A percentile compares a stretch with the other conserved stretches of the same genome.
phyloP scores from a whole-genome alignment of 2,329 filamentous ascomycete species.

The Atkinsonella texensis region DNA sequence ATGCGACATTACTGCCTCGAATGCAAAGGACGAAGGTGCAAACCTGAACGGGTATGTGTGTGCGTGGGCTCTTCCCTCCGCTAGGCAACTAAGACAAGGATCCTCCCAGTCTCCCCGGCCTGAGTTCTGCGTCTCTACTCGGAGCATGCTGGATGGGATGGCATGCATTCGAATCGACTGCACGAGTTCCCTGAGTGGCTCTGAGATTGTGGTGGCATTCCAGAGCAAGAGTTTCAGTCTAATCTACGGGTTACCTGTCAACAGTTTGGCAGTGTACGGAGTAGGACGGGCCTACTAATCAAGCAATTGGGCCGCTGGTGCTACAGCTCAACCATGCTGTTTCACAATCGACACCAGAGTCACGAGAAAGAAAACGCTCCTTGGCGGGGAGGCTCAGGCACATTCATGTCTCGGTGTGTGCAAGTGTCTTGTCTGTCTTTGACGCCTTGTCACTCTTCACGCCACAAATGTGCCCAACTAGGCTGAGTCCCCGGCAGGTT shows the following conservation, averaged over 20 bases:
- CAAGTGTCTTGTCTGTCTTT: background rate
- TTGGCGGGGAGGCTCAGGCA: background rate
- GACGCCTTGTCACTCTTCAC: constrained; percentile 1
- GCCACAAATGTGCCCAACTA: background rate
- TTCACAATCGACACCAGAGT: background rate
- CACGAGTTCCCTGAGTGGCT: background rate
- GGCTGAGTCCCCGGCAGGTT: background rate
- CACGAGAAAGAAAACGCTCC: constrained; percentile 2
- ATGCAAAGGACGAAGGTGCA: no score
- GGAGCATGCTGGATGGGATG: background rate
- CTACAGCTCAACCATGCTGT: background rate
- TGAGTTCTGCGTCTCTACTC: background rate
- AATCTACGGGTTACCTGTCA: background rate
- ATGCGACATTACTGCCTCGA: no score
- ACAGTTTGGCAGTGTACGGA: background rate
- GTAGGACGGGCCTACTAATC: no score
- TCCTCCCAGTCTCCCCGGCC: background rate
- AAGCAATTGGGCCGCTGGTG: no score
- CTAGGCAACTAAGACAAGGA: background rate
- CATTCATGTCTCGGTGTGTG: background rate
- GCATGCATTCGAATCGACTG: background rate
- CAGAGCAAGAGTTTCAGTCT: background rate
- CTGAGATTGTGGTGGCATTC: background rate
- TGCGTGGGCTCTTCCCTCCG: no score
- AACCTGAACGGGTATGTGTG: no score